Evolutionary conservation across 768 basidiomycete species (phyloP), one percentile per base, ranked within the genome.

Genomic region (Mycena maculata): DNA sequence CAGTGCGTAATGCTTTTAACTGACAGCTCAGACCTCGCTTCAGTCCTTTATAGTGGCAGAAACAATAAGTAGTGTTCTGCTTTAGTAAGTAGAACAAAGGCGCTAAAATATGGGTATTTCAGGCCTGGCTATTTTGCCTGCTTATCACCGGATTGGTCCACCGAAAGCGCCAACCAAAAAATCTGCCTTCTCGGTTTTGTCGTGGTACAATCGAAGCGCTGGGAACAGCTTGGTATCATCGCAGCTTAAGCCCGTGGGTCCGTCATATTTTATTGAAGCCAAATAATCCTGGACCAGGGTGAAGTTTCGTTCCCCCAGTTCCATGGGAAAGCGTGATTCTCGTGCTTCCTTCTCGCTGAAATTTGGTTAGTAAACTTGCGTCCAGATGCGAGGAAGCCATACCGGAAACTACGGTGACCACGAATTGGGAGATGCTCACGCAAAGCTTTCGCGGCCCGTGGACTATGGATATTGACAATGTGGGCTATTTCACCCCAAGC

Each of bases 141-240:
- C n/a, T n/a, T n/a, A n/a, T n/a, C n/a, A n/a, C 11, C 33, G 65
- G 0, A 79, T 48, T 10, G 79, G 79, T 1, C 71, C 78, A 0
- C 61, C 71, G 1, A 60, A 39, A n/a, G 45, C 67, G 0, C 81
- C 78, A 47, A 80, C 57, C 13, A 81, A 48, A 53, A 63, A 78
- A 47, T 70, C 70, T 0, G 28, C 30, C 3, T 75, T 45, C 2
- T 69, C 28, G 3, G 67, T 45, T 0, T n/a, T 3, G 64, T 81
- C 78, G 13, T 54, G 77, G 60, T 72, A 77, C 1, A 75, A 47
- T 0, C 72, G 69, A 9, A 77, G 63, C 2, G 70, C 52, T 0
- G 74, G 36, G 11, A 71, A 60, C 0, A 82, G 71, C 57, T 82
- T 80, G 2, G 80, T 82, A 61, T 83, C 81, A 54, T 83, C 81